Evolutionary conservation across 768 basidiomycete genomes (phyloP).

Genomic region (Cyathus striatus): DNA sequence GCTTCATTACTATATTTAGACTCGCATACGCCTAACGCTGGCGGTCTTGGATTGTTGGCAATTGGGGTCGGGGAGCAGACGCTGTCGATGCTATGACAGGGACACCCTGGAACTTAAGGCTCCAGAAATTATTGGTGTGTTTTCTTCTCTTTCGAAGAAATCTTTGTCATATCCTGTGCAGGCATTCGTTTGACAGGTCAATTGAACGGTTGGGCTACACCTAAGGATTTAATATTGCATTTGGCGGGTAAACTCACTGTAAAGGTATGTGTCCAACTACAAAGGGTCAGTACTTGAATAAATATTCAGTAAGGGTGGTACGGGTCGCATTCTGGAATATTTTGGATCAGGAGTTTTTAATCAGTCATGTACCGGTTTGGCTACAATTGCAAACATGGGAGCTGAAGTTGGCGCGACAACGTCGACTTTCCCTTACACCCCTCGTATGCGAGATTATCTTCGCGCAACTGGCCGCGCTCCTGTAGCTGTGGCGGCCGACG

Average conservation of each 20-base stretch:
- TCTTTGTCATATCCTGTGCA: constrained; percentile 14
- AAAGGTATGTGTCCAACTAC: constrained; percentile 63
- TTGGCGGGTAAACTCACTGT: constrained; percentile 93
- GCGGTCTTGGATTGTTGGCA: constrained; percentile 92
- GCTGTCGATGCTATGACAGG: no score
- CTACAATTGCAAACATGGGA: constrained; percentile 98
- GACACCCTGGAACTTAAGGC: constrained; percentile 97
- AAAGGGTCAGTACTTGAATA: background rate
- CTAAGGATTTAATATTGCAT: constrained; percentile 95
- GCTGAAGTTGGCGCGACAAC: constrained; percentile 99
- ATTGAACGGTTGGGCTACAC: constrained; percentile 86
- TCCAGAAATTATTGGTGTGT: constrained; percentile 73
- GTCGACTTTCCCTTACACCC: constrained; percentile 94
- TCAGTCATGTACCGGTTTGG: constrained; percentile 95
- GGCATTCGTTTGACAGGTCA: constrained; percentile 87
- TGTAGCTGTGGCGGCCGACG: constrained; percentile 83
- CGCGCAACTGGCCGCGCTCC: constrained; percentile 83
- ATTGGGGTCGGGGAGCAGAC: constrained; percentile 99
- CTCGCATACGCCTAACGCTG: constrained; percentile 97
- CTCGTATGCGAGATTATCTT: constrained; percentile 86
- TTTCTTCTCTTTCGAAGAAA: background rate
- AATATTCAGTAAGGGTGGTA: constrained; percentile 67
- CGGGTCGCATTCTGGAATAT: constrained; percentile 94
- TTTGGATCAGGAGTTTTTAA: constrained; percentile 87
- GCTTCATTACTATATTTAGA: constrained; percentile 37